phyloP scores from a whole-genome alignment of 352 stramenopile species.

The Phytopythium litorale region DNA sequence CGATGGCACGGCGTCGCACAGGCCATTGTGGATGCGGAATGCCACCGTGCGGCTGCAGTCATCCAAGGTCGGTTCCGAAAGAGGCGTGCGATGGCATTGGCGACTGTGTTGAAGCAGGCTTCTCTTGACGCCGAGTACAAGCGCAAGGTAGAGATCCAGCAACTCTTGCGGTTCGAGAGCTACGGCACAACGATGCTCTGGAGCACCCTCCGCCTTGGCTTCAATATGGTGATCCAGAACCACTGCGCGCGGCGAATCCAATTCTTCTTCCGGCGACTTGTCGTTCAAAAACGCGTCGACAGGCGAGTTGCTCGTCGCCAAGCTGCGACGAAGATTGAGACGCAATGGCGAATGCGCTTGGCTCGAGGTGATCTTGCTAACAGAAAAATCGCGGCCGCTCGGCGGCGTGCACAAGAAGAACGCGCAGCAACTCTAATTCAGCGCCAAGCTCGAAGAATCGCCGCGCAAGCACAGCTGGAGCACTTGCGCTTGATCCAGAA shows the following conservation, averaged over 20 bases:
- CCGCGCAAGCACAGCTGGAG: slow-evolving; percentile 15
- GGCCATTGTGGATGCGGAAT: slow-evolving; percentile 19
- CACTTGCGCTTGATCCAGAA: slow-evolving; percentile 1
- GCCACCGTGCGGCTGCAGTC: slow-evolving; percentile 22
- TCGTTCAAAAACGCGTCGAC: slow-evolving; percentile 23
- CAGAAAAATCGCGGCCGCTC: slow-evolving; percentile 6
- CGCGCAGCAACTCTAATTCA: slow-evolving; percentile 28
- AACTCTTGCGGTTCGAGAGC: slow-evolving; percentile 51
- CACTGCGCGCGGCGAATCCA: slow-evolving; percentile 42
- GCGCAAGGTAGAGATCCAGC: slow-evolving; percentile 33
- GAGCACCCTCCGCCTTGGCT: slow-evolving; percentile 47
- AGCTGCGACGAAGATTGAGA: slow-evolving; percentile 33
- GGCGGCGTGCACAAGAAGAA: slow-evolving; percentile 13
- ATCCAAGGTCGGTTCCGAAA: slow-evolving; percentile 46
- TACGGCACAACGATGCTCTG: slow-evolving; percentile 54
- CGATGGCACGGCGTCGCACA: slow-evolving; percentile 21
- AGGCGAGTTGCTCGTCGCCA: slow-evolving; percentile 13
- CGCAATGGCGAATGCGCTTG: slow-evolving; percentile 23
- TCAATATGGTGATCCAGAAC: slow-evolving; percentile 49
- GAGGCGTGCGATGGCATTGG: slow-evolving; percentile 28
- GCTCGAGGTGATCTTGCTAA: slow-evolving; percentile 17
- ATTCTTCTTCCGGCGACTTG: slow-evolving; percentile 40
- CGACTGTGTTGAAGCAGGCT: slow-evolving; percentile 32
- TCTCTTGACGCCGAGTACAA: slow-evolving; percentile 37
- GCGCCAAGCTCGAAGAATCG: slow-evolving; percentile 14